Evolutionary conservation across 495 filamentous ascomycete species (phyloP), one percentile per base, ranked within the genome.

Genomic region (Lophium mytilinum): DNA sequence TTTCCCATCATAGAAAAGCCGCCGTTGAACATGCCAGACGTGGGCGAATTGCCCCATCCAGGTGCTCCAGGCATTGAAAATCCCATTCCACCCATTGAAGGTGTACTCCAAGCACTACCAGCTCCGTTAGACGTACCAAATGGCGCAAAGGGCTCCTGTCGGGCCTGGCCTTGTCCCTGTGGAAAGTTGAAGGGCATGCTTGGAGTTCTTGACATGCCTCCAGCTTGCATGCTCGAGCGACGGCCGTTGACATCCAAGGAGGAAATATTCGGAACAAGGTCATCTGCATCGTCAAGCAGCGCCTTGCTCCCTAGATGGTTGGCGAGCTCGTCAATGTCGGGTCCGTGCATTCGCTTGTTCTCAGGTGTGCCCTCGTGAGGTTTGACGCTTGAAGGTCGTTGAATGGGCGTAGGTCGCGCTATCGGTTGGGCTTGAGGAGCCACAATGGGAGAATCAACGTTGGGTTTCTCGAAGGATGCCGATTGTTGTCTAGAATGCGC

Each of bases 281-380:
- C 78, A 56, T 89, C 83, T 15, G 76, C 79, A 66, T 94, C 90
- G 63, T 94, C 91, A 37, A 96, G 76, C n/a, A 98, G 75, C 9
- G 91, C 92, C 68, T 86, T 90, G 71, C 92, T 96, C 9, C 93
- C 94, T n/a, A 98, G 78, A 67, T 91, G 89, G 49, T 83, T 79
- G 54, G 82, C 87, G 45, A 94, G 73, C 52, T 90, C 82, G 53
- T 96, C 89, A 37, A 87, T 64, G 53, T 87, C 80, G 12, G 62
- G 61, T 41, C 49, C 63, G 72, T 43, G 41, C 15, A 40, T 49
- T 37, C 39, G 52, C 46, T 71, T 75, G 39, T 74, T 69, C 18
- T 78, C 75, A 42, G 76, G 73, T 21, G 69, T 73, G 14, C 77
- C 69, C 42, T 79, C 75, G 40, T 69, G 69, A 9, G 81, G 80